Base-by-base conservation (phyloP, 352 stramenopile species). In the Lagenidium sp. region DNA sequence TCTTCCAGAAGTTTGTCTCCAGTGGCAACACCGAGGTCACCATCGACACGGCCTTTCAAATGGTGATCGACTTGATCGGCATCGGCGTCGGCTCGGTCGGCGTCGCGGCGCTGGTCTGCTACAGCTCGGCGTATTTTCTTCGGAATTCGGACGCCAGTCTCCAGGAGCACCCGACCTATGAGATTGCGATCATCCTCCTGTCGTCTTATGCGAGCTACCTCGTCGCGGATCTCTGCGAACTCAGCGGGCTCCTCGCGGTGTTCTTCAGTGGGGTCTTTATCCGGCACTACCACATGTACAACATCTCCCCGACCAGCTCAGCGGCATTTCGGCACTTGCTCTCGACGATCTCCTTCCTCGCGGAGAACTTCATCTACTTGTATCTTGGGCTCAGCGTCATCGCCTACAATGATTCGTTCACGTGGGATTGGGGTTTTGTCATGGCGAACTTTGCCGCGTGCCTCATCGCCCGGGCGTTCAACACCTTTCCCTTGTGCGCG, bases 241-340 rank as follows among this genome's bases (percentile, higher is more conserved):
- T 92, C 15, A 89, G 73, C 41, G 90, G 92, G 12, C 88, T 97
- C 22, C 68, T 98, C 23, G 85, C 85, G 0, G 93, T 97, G 21
- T 86, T 97, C 29, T 96, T 97, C 56, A 94, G 78, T 36, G 82
- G 55, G 23, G 59, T 56, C 12, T 58, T 74, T 25, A 60, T 72
- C 23, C 61, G 57, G 32, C 62, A 72, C 41, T 72, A 72, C 47
- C 62, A 72, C 41, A 30, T 68, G 43, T 47, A 66, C 45, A 72
- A 65, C 40, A 46, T 72, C 18, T 65, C 54, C 2, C 43, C 36
- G 15, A 47, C 61, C 16, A 66, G 54, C 25, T 51, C 57, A 2
- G 51, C 56, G 4, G 55, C 57, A 0, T 66, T 72, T 39, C 53
- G 54, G 47, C 55, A 72, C 25, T 36, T 68, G 28, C 41, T 72